These are phyloP conservation scores for Solanum chilense DNA, from an alignment of 257 asterid genomes.

Conservation along the genomic window DNA sequence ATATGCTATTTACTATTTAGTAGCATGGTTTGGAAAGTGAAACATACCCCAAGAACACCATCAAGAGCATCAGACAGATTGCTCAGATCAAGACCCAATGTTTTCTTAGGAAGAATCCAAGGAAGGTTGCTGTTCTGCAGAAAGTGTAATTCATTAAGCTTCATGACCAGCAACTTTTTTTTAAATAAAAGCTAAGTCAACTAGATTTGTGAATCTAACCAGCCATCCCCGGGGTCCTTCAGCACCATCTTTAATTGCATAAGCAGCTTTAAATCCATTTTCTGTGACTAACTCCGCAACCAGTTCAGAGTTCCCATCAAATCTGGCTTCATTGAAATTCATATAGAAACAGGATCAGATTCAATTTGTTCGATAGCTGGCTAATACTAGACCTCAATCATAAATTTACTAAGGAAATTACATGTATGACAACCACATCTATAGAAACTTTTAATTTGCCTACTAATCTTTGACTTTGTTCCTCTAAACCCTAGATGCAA, in stretches of 20 bases:
- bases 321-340: conserved; percentile 85
- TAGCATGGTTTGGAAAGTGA: neutral
- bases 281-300: conserved; percentile 87
- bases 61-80: conserved; percentile 30
- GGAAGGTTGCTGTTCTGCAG: conserved; percentile 93
- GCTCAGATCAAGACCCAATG: conserved; percentile 29
- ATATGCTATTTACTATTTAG: neutral
- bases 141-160: conserved; percentile 5
- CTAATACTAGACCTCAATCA: neutral
- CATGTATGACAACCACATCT: neutral
- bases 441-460: neutral
- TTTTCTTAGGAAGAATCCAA: conserved; percentile 64
- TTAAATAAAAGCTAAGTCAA: neutral
- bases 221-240: conserved; percentile 83
- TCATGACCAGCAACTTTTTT: neutral
- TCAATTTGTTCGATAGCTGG: neutral
- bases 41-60: conserved; percentile 21
- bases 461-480: neutral
- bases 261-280: conserved; percentile 93
- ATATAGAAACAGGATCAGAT: conserved; percentile 10
- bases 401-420: neutral
- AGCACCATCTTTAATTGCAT: conserved; percentile 91
- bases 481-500: neutral
- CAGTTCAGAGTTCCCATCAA: conserved; percentile 96
- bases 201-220: conserved; percentile 16